Conservation (phyloP, 2,329 filamentous ascomycete species). For the Neonectria neomacrospora region DNA sequence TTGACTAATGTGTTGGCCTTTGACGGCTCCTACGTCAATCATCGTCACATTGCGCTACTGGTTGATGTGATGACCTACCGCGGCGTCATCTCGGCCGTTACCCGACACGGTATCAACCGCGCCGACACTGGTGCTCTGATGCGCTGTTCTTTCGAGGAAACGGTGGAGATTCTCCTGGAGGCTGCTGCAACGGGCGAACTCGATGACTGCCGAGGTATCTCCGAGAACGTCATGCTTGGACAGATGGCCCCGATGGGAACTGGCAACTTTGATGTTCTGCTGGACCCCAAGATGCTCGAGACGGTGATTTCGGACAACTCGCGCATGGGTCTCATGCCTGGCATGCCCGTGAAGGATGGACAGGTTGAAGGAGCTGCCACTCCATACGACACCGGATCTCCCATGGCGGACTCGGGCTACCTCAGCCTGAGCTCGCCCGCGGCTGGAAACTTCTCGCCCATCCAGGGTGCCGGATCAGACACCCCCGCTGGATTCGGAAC, state of each 20-base stretch:
- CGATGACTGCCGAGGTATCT: slow-evolving; percentile 97
- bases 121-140: slow-evolving; percentile 98
- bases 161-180: slow-evolving; percentile 96
- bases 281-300: slow-evolving; percentile 95
- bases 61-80: slow-evolving; percentile 98
- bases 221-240: slow-evolving; percentile 98
- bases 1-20: slow-evolving; percentile 94
- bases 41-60: slow-evolving; percentile 93
- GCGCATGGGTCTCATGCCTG: slow-evolving; percentile 82
- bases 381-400: slow-evolving; percentile 90
- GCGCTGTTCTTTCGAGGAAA: slow-evolving; percentile 99
- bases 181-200: slow-evolving; percentile 94
- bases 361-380: slow-evolving; percentile 87
- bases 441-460: slow-evolving; percentile 78
- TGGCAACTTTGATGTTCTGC: slow-evolving; percentile 91
- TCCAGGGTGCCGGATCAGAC: slow-evolving; percentile 79
- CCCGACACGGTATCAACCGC: slow-evolving; percentile 97
- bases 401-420: slow-evolving; percentile 78
- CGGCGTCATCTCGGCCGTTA: slow-evolving; percentile 94
- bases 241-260: slow-evolving; percentile 98
- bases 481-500: slow-evolving; percentile 73
- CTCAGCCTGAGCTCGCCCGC: slow-evolving; percentile 71
- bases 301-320: slow-evolving; percentile 95
- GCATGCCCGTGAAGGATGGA: slow-evolving; percentile 79
- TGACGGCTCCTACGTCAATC: slow-evolving; percentile 99